Evolutionary conservation across 495 filamentous ascomycete genomes (phyloP).

Genomic region (Tricharina praecox): DNA sequence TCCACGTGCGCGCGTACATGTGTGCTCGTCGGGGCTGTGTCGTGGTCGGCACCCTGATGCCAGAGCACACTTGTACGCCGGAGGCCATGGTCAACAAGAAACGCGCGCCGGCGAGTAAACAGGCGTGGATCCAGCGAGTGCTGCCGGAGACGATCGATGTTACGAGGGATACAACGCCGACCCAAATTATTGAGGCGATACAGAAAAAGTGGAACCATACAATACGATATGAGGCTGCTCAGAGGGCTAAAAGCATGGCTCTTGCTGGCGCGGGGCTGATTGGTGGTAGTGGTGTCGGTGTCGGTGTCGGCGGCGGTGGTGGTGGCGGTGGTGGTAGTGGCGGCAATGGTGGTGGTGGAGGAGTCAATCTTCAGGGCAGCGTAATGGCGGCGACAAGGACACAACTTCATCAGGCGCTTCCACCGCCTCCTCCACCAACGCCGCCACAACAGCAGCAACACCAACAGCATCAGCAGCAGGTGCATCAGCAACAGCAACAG

Average conservation of each 20-base stretch:
- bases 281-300: neutral
- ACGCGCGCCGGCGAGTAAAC: constrained; percentile 3
- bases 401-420: too few relatives aligned
- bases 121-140: constrained; percentile 6
- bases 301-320: neutral
- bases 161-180: neutral
- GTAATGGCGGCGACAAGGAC: too few relatives aligned
- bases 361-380: neutral
- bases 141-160: constrained; percentile 5
- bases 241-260: constrained; percentile 4
- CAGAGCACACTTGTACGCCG: constrained; percentile 1
- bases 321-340: neutral
- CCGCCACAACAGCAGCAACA: neutral
- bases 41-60: constrained; percentile 3
- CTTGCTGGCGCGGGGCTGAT: neutral
- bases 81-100: constrained; percentile 5
- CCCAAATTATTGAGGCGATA: constrained; percentile 8
- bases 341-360: neutral
- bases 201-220: constrained; percentile 4
- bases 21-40: constrained; percentile 1
- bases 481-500: neutral
- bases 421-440: neutral
- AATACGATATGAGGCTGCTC: constrained; percentile 3
- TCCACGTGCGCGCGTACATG: constrained; percentile 4
- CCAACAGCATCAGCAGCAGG: too few relatives aligned